phyloP scores from a whole-genome alignment of 352 stramenopile species.

The Blastocystis sp. region DNA sequence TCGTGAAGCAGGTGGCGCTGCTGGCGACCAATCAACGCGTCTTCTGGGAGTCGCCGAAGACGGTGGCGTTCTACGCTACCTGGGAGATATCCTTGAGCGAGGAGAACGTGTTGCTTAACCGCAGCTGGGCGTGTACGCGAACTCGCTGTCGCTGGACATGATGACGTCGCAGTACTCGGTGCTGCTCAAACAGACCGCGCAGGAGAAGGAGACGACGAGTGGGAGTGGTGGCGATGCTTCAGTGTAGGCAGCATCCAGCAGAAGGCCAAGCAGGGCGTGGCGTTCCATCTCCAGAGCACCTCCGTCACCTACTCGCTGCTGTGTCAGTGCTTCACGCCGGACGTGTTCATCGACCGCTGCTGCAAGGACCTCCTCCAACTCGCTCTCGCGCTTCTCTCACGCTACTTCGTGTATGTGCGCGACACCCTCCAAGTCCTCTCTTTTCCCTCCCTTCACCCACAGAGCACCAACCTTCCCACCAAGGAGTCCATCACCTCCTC shows the following conservation, averaged over 20 bases:
- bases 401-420: not conserved
- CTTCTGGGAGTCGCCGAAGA: constrained; percentile 55
- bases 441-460: not conserved
- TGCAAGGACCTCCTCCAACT: constrained; percentile 28
- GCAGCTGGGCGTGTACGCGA: constrained; percentile 40
- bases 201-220: constrained; percentile 41
- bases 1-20: not conserved
- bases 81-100: constrained; percentile 59
- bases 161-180: constrained; percentile 19
- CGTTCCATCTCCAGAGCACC: not conserved
- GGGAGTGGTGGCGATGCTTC: not conserved
- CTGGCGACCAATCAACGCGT: constrained; percentile 6
- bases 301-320: constrained; percentile 25
- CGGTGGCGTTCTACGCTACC: constrained; percentile 1
- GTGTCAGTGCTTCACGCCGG: constrained; percentile 41
- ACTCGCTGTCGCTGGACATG: constrained; percentile 43
- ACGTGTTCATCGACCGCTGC: constrained; percentile 46
- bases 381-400: not conserved
- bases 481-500: not conserved
- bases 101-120: not conserved
- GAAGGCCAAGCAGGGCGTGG: constrained; percentile 12
- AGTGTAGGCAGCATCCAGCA: constrained; percentile 40
- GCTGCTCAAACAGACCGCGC: constrained; percentile 2
- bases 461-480: not conserved
- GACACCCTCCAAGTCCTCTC: not conserved